Conservation (phyloP, 345 rosid genomes). For the Euphorbia pulcherrima region DNA sequence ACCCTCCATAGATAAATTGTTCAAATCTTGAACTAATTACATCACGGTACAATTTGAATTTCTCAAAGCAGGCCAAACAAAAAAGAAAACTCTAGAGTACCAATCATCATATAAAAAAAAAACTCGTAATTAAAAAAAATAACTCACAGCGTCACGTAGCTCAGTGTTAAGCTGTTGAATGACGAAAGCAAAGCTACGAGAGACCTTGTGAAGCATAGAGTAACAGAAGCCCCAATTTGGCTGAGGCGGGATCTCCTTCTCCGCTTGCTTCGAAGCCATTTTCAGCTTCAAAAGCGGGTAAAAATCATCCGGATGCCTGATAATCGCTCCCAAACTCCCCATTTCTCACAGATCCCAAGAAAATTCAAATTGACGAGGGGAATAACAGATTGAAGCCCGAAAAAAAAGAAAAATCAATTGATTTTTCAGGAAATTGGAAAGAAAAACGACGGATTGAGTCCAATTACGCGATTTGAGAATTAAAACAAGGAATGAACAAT, state of each 20-base stretch:
- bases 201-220: conserved; percentile 85
- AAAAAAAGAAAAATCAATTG: not conserved
- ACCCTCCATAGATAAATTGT: too few relatives aligned
- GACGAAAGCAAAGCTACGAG: conserved; percentile 82
- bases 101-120: not conserved
- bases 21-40: not conserved
- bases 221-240: conserved; percentile 95
- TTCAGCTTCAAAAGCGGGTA: conserved; percentile 82
- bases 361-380: not conserved
- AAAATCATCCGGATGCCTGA: conserved; percentile 84
- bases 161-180: conserved; percentile 82
- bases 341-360: conserved; percentile 25
- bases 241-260: conserved; percentile 84
- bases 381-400: not conserved
- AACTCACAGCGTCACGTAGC: conserved; percentile 79
- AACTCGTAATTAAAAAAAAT: not conserved
- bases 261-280: conserved; percentile 63
- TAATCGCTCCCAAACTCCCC: conserved; percentile 63
- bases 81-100: not conserved
- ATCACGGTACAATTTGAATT: not conserved
- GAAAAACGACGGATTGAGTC: not conserved
- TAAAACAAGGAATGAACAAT: not conserved
- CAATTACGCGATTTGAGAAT: not conserved
- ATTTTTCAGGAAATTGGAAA: not conserved
- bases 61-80: not conserved